Percentiles rank a stretch among this genome's conserved stretches.
Conservation (phyloP, 2,329 filamentous ascomycete species). For the Trichothecium roseum region DNA sequence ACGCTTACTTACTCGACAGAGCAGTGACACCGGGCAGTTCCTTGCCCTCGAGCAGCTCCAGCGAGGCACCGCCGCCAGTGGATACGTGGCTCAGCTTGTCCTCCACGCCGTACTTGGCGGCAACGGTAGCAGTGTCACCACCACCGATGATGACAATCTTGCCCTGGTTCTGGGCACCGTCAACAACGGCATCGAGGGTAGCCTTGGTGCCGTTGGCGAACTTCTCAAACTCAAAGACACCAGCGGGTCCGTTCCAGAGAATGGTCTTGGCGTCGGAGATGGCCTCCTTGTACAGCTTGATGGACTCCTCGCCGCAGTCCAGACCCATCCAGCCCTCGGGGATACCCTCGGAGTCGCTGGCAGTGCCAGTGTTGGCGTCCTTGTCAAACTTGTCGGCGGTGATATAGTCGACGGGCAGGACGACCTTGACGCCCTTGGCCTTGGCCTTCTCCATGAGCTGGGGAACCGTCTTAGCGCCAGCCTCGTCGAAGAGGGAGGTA, state of each 20-base stretch:
- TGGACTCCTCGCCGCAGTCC: conserved; percentile 82
- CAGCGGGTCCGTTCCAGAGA: conserved; percentile 96
- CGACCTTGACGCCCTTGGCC: conserved; percentile 90
- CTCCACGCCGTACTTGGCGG: conserved; percentile 93
- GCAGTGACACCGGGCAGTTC: conserved; percentile 87
- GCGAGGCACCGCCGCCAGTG: conserved; percentile 86
- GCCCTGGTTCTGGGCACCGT: conserved; percentile 61
- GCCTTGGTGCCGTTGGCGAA: conserved; percentile 90
- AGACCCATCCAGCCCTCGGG: conserved; percentile 98
- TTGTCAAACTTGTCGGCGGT: conserved; percentile 91
- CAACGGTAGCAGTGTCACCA: conserved; percentile 95
- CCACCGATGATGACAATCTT: conserved; percentile 98
- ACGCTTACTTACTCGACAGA: conserved; percentile 64
- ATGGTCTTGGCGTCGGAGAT: conserved; percentile 90
- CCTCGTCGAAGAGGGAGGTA: conserved; percentile 85
- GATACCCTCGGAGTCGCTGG: conserved; percentile 80
- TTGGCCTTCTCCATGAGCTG: conserved; percentile 90
- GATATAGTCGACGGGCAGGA: conserved; percentile 89
- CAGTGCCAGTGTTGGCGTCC: conserved; percentile 70
- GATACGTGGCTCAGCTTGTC: conserved; percentile 97
- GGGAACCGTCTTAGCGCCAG: conserved; percentile 81
- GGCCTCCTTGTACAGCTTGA: conserved; percentile 78
- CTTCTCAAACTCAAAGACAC: conserved; percentile 94
- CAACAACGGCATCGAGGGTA: conserved; percentile 80
- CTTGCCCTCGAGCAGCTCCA: conserved; percentile 98